Percentiles rank a stretch among this genome's conserved stretches.
These are phyloP conservation scores for Colletotrichum falcatum DNA, from an alignment of 2,329 filamentous ascomycete genomes.

Conservation along the genomic window DNA sequence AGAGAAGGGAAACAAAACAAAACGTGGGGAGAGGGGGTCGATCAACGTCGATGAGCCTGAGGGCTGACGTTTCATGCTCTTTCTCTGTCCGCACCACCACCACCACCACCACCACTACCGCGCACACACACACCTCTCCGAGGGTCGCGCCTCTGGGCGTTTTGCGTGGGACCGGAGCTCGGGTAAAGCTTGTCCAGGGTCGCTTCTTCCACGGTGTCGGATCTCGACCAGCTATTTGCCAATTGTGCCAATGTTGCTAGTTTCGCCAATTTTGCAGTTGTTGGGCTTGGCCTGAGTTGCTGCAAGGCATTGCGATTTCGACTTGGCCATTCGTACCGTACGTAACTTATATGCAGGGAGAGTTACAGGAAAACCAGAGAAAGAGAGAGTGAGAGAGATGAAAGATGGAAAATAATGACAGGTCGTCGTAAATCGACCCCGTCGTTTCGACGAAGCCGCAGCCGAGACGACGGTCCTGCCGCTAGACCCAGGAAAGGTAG, in stretches of 20 bases:
- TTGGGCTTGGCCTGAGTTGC: slow-evolving; percentile 14
- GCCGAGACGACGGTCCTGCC: slow-evolving; percentile 27
- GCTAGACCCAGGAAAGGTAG: slow-evolving; percentile 18
- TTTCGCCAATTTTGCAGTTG: too few species aligned
- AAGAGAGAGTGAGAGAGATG: not conserved
- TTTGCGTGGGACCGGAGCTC: not conserved
- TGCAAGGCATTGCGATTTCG: not conserved
- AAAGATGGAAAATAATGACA: slow-evolving; percentile 20
- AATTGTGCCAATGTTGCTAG: slow-evolving; percentile 20
- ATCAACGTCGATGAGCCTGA: not conserved
- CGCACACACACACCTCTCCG: not conserved
- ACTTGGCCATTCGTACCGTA: not conserved
- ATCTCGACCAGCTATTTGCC: slow-evolving; percentile 23
- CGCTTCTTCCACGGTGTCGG: slow-evolving; percentile 4
- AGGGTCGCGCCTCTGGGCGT: not conserved
- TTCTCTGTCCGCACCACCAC: not conserved
- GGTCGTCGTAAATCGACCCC: slow-evolving; percentile 31
- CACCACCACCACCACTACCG: not conserved
- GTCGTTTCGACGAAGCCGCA: slow-evolving; percentile 11
- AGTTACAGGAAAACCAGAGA: not conserved
- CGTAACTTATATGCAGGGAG: not conserved
- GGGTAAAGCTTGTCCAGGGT: slow-evolving; percentile 18
- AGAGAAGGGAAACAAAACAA: not conserved
- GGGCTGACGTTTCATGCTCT: not conserved
- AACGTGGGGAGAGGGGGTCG: not conserved